Evolutionary conservation across 2,329 filamentous ascomycete species (phyloP), one percentile per base, ranked within the genome.

Genomic region (Cadophora sp.): DNA sequence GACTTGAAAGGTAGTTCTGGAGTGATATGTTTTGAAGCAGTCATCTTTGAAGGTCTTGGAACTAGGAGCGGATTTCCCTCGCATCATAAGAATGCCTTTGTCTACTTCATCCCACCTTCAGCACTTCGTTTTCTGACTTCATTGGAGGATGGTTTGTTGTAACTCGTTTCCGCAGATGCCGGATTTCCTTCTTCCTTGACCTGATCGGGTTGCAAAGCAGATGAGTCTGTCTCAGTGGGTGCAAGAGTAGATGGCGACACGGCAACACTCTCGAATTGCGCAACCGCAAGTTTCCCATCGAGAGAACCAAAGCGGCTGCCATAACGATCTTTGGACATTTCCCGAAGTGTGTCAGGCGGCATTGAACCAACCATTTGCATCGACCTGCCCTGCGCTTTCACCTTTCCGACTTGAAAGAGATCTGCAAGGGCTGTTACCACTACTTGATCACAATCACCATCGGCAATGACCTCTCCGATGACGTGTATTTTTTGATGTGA

Each of bases 391-490:
- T 71, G 78, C 6, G 79, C 77, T 62, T 72, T 59, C 43, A 76
- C 79, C 72, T 78, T 80, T 66, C 73, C 76, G 61, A 81, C 73
- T 68, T 81, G 74, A 65, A 82, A 81, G 61, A 81, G 73, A 75
- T 81, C 80, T 47, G 79, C 79, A 66, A 80, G 70, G 67, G 79
- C 81, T 65, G 75, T 81, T 65, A 82, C 74, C 65, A 82, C 77
- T 36, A 81, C 74, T 73, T 81, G 78, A 73, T 80, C 77, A 68
- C 78, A 79, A 61, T 80, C 74, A 27, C 68, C 74, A 53, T 81
- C 77, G 55, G 77, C 78, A 74, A 79, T 66, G 11, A 76, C 73
- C 71, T 81, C 79, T 14, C 78, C 77, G 65, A 81, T 68, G 58
- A 65, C 78, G 43, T 71, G 66, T 62, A 71, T 66, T 30, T 69